Conservation (phyloP, 495 filamentous ascomycete genomes). For the Cudoniella acicularis region DNA sequence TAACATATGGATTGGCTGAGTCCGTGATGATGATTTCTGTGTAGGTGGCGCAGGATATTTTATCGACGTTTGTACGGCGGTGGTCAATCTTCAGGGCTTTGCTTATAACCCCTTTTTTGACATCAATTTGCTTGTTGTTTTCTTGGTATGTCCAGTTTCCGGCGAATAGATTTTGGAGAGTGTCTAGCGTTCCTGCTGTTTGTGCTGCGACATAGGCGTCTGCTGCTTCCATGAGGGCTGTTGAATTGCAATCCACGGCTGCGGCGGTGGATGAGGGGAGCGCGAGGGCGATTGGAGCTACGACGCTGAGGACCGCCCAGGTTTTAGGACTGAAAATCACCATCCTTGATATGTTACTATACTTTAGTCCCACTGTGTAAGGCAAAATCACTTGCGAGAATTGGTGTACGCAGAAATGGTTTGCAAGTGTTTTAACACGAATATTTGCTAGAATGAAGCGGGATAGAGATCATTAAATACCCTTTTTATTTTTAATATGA, state of each 20-base stretch:
- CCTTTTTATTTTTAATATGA: no score
- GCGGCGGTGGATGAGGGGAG: background rate
- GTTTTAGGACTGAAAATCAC: background rate
- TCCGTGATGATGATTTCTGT: conserved; percentile 46
- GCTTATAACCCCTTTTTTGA: conserved; percentile 36
- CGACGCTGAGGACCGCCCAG: background rate
- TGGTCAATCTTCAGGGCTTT: conserved; percentile 43
- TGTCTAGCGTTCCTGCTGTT: conserved; percentile 11
- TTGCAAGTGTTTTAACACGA: no score
- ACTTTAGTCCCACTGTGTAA: no score
- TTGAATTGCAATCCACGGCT: background rate
- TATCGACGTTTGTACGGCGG: conserved; percentile 44
- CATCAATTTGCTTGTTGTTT: conserved; percentile 36
- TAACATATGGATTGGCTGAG: conserved; percentile 41
- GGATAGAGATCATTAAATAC: no score
- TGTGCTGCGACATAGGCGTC: background rate
- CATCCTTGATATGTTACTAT: no score
- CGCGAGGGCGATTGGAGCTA: background rate
- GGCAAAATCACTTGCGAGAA: no score
- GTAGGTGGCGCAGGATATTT: conserved; percentile 47
- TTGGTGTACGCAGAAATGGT: no score
- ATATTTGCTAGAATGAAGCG: no score
- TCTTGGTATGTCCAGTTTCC: conserved; percentile 22
- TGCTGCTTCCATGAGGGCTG: background rate
- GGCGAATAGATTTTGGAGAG: conserved; percentile 20